These are phyloP conservation scores for Catunica adiposa DNA, from an alignment of 2,329 filamentous ascomycete genomes.

Conservation along the genomic window DNA sequence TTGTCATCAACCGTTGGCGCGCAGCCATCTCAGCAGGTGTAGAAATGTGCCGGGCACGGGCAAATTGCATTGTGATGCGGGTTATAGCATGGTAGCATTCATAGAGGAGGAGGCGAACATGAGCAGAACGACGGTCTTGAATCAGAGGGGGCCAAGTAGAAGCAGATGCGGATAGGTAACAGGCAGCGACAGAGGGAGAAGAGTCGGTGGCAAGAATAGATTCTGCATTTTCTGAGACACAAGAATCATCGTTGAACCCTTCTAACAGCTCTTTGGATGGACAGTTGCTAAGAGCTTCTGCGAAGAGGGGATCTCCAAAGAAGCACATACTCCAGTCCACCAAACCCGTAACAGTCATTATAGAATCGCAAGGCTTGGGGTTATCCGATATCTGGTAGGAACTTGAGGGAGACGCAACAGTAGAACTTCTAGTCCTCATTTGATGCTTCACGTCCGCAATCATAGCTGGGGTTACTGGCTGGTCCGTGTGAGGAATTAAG, in stretches of 20 bases:
- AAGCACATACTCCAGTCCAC: slow-evolving; percentile 41
- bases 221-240: neutral
- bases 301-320: slow-evolving; percentile 43
- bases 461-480: neutral
- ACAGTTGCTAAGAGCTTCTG: slow-evolving; percentile 30
- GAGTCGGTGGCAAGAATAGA: neutral
- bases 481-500: neutral
- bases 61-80: slow-evolving; percentile 37
- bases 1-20: slow-evolving; percentile 32
- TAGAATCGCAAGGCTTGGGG: neutral
- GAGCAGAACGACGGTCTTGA: slow-evolving; percentile 27
- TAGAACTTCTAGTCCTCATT: neutral
- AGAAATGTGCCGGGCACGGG: slow-evolving; percentile 32
- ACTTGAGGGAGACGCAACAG: neutral
- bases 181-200: neutral
- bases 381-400: neutral
- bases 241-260: slow-evolving; percentile 25
- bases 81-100: slow-evolving; percentile 39
- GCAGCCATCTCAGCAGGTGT: slow-evolving; percentile 36
- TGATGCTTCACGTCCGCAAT: neutral
- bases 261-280: slow-evolving; percentile 29
- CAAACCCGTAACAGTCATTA: slow-evolving; percentile 31
- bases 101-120: slow-evolving; percentile 37
- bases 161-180: slow-evolving; percentile 1
- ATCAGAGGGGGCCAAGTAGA: slow-evolving; percentile 20